Conservation (phyloP, 129 eudicot genomes). For the Oenanthe sinensis region DNA sequence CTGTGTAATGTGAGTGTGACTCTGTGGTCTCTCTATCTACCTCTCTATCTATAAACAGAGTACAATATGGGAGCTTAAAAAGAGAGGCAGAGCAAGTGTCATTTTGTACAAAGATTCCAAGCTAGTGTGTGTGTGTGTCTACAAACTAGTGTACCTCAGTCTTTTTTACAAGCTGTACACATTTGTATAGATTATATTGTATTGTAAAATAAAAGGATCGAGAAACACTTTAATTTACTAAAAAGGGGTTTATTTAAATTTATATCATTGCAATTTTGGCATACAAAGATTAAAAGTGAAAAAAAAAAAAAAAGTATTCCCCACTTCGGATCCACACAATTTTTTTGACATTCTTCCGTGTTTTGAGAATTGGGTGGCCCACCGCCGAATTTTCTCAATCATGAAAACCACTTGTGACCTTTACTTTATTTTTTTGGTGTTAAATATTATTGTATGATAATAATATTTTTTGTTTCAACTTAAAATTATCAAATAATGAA, state of each 20-base stretch:
- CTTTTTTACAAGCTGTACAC: conserved; percentile 11
- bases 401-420: conserved; percentile 6
- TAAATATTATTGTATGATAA: too few species aligned
- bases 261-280: not conserved
- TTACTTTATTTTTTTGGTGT: too few species aligned
- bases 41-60: conserved; percentile 11
- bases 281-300: not conserved
- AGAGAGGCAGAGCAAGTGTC: conserved; percentile 16
- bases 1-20: not conserved
- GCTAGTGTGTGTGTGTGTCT: not conserved
- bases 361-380: conserved; percentile 7
- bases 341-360: conserved; percentile 3
- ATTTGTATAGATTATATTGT: not conserved
- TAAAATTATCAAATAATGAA: too few species aligned
- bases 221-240: not conserved
- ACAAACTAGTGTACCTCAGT: not conserved
- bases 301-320: not conserved
- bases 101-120: conserved; percentile 24
- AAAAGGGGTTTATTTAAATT: not conserved
- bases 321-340: not conserved
- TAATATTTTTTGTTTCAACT: too few species aligned
- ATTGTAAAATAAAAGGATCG: conserved; percentile 2
- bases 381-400: conserved; percentile 16
- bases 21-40: conserved; percentile 2
- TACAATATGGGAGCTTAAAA: not conserved